Base-by-base conservation (phyloP, 306 rosid species). In the Castanospermum australe region DNA sequence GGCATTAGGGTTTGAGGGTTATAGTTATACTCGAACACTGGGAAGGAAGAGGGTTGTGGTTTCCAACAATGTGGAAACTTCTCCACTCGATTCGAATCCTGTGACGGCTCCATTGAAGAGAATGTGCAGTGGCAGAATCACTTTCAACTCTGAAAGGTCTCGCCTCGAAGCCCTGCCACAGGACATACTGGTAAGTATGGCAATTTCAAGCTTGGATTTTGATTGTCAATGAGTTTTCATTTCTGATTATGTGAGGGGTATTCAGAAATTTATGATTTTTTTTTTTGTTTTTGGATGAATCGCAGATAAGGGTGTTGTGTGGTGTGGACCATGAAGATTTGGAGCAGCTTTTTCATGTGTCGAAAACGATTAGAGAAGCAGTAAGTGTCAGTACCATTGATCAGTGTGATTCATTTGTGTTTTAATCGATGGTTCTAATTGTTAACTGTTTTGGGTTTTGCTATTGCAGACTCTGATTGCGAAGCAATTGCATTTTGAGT, bases 261-360 rank as follows among this genome's bases (percentile, higher is more conserved):
- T 81, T 73, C 24, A 61, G 54, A 68, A 57, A 38, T 47, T 35
- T 24, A 2, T 25, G 30, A 5, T 14, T 60, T 33, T 44, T 2
- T 13, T 4, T 6, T 21, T 2, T 5, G 15, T 10, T 7, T 13
- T 38, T 50, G n/a, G 5, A 13, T 68, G 32, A 60, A 33, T 77
- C 76, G 57, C 81, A 94, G 98, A 60, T 91, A 52, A 86, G 73
- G 89, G 79, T 94, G 41, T 48, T 94, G 47, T 90, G 97, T 48
- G 83, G 95, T 41, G 97, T 92, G 4, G 88, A 91, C 5, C 98
- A 94, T 65, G 92, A 90, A 10, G 98, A 94, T 83, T 76, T 94
- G 79, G 70, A 82, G 57, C 90, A 89, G 83, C 97, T 94, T 47
- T 48, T 80, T 65, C 84, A 45, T 7, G 94, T 94, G 1, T 92